A percentile compares a stretch with the other conserved stretches of the same genome.
Evolutionary conservation across 2,329 filamentous ascomycete species (phyloP).

Genomic region (Drechslerella coelobrocha): DNA sequence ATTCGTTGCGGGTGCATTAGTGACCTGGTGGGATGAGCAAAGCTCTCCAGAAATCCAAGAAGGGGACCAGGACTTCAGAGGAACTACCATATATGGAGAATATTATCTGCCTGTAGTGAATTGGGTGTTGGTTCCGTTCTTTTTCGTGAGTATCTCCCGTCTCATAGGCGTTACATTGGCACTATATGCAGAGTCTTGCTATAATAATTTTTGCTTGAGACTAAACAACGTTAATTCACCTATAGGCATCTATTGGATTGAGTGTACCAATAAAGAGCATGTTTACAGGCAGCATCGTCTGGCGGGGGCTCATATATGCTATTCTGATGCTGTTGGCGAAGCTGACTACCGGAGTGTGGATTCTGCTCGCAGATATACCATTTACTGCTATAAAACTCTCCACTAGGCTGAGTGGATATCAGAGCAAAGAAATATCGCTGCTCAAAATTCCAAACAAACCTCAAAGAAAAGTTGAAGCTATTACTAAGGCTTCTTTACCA

Average conservation of each 20-base stretch:
- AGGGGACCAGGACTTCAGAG: conserved; percentile 7
- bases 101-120: conserved; percentile 60
- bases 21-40: conserved; percentile 67
- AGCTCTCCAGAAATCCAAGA: background rate
- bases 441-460: background rate
- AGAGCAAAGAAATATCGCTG: conserved; percentile 12
- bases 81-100: conserved; percentile 57
- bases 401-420: background rate
- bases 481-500: background rate
- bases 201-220: conserved; percentile 14
- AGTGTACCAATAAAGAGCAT: conserved; percentile 76
- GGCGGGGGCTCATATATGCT: conserved; percentile 76
- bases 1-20: conserved; percentile 67
- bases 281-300: conserved; percentile 70
- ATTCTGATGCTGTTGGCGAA: conserved; percentile 73
- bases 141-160: conserved; percentile 66
- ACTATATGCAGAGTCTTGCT: background rate
- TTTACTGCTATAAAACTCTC: conserved; percentile 54
- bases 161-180: background rate
- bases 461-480: background rate
- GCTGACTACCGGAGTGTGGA: conserved; percentile 67
- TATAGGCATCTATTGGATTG: conserved; percentile 71
- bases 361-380: conserved; percentile 58
- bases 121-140: conserved; percentile 71
- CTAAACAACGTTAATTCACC: background rate